Percentiles rank a stretch among this genome's conserved stretches.
These are phyloP conservation scores for Panellus pusillus DNA, from an alignment of 768 basidiomycete genomes.

Conservation along the genomic window DNA sequence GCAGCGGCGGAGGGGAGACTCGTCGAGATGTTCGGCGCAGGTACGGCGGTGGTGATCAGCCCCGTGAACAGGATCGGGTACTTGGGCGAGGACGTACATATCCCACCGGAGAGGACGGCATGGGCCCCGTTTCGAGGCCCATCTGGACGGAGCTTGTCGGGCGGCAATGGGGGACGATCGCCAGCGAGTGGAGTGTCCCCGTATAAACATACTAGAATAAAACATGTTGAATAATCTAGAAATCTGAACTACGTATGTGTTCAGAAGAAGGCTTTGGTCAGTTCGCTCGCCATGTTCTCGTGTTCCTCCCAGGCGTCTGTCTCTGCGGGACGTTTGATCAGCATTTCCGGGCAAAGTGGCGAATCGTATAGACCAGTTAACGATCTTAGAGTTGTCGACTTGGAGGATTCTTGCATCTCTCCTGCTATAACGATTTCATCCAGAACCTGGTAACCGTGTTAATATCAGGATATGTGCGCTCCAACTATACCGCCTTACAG, in stretches of 20 bases:
- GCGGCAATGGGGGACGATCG: constrained; percentile 76
- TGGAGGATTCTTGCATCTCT: constrained; percentile 92
- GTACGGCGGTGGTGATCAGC: constrained; percentile 79
- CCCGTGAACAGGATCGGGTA: constrained; percentile 75
- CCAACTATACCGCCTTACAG: constrained; percentile 44
- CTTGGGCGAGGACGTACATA: constrained; percentile 57
- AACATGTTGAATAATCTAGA: not conserved
- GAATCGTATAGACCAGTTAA: constrained; percentile 3
- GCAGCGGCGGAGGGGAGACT: constrained; percentile 61
- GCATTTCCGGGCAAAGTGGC: not conserved
- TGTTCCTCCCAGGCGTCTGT: constrained; percentile 23
- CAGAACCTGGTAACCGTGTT: constrained; percentile 55
- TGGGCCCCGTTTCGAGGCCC: constrained; percentile 77
- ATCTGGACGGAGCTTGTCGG: constrained; percentile 73
- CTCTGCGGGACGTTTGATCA: not conserved
- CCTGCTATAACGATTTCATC: constrained; percentile 94
- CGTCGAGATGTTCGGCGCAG: constrained; percentile 82
- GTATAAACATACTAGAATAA: constrained; percentile 27
- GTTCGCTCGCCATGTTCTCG: constrained; percentile 21
- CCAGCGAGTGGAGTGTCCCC: constrained; percentile 77
- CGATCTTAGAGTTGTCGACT: constrained; percentile 53
- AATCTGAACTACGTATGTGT: not conserved
- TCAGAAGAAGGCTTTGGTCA: constrained; percentile 21
- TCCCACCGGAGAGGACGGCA: constrained; percentile 68
- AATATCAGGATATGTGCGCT: not conserved